Percentiles rank a stretch among this genome's conserved stretches.
phyloP scores from a whole-genome alignment of 2,329 filamentous ascomycete genomes.

The Talaromyces sp. region DNA sequence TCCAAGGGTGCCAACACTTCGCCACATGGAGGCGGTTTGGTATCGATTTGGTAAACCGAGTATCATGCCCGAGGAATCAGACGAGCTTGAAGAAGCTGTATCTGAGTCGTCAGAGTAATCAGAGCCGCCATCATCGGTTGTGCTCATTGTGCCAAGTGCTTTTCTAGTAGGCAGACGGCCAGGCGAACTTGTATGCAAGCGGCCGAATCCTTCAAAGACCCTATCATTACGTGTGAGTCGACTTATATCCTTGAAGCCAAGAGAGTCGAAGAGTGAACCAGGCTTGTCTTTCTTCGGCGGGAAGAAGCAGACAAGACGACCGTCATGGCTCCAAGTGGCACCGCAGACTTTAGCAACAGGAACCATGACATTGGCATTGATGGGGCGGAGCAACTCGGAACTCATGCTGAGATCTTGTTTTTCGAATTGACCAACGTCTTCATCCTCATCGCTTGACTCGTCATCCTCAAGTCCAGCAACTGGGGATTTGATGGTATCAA shows the following conservation, averaged over 20 bases:
- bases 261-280: slow-evolving; percentile 47
- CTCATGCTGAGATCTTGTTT: slow-evolving; percentile 46
- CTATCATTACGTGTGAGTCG: slow-evolving; percentile 48
- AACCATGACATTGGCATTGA: slow-evolving; percentile 61
- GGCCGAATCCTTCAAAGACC: slow-evolving; percentile 62
- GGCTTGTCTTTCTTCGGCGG: slow-evolving; percentile 51
- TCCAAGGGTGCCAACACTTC: slow-evolving; percentile 47
- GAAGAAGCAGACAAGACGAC: slow-evolving; percentile 57
- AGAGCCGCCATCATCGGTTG: slow-evolving; percentile 43
- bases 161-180: slow-evolving; percentile 25
- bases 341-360: slow-evolving; percentile 59
- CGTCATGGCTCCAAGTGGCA: slow-evolving; percentile 55
- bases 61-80: slow-evolving; percentile 43
- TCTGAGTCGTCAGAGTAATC: slow-evolving; percentile 52
- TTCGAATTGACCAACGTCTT: slow-evolving; percentile 47
- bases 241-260: slow-evolving; percentile 48
- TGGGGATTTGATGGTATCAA: slow-evolving; percentile 45
- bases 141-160: slow-evolving; percentile 36
- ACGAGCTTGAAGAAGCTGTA: slow-evolving; percentile 57
- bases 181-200: slow-evolving; percentile 52
- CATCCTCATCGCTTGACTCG: slow-evolving; percentile 80
- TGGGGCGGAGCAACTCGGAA: slow-evolving; percentile 50
- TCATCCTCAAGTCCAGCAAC: slow-evolving; percentile 56
- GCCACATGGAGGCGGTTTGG: slow-evolving; percentile 51
- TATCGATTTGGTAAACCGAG: slow-evolving; percentile 47